Evolutionary conservation across 352 stramenopile species (phyloP), one percentile per base, ranked within the genome.

Genomic region (Phytophthora fragariae): DNA sequence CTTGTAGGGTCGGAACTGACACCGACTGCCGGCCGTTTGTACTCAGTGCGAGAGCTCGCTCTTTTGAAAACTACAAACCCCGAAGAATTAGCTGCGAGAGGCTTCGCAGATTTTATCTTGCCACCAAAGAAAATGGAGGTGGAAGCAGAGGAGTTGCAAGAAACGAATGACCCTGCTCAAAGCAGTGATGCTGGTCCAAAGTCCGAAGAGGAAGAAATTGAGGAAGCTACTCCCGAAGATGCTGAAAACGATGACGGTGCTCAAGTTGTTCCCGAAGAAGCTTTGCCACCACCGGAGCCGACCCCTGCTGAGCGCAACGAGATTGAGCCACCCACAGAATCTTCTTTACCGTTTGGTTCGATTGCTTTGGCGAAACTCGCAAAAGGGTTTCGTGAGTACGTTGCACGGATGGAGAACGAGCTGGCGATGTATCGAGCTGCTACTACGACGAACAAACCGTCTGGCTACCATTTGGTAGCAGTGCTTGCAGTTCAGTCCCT

Each of bases 21-120:
- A 3, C 80, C 83, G 19, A 68, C 68, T 2, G 68, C 73, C 37
- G 69, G 77, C 1, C 65, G 73, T 17, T 62, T 92, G 41, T 93
- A 92, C 75, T 92, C 84, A n/a, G 70, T 62, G 19, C 77, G 86
- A 12, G 86, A 93, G 61, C 81, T 77, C 31, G 80, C 67, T 14
- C 80, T 78, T 39, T 65, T 93, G 31, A 55, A 57, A 39, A 64
- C 53, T 4, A 69, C 49, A 39, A 78, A 62, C 29, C 31, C 24
- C 27, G 73, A 84, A n/a, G 56, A 70, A 2, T 27, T 79, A 27
- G 68, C 44, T 11, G 44, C 44, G 41, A 50, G 47, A 47, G 76
- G 79, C 5, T 84, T 81, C 46, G 71, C 65, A 3, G 76, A 86
- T 65, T 76, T 57, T 39, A 33, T 77, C 9, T 44, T 60, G 9